Evolutionary conservation across 139 green algal species (phyloP).

Genomic region (Yamagishiella unicocca): DNA sequence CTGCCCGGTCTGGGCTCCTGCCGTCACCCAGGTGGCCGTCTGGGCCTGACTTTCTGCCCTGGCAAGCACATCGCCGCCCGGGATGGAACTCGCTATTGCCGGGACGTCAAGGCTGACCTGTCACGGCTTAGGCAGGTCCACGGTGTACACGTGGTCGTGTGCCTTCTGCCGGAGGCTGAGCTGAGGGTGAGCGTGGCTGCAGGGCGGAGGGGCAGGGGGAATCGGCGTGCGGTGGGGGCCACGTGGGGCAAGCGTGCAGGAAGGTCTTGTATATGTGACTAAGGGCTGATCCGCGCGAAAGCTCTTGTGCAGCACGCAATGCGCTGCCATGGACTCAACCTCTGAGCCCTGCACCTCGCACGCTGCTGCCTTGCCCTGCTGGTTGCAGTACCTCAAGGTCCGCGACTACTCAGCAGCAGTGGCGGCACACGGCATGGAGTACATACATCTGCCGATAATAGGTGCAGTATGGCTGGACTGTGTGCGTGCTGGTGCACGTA

Average conservation of each 20-base stretch:
- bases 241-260: too few species aligned
- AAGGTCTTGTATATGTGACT: too few species aligned
- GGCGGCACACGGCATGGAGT: constrained; percentile 14
- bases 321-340: not conserved
- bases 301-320: too few species aligned
- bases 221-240: too few species aligned
- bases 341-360: not conserved
- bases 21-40: constrained; percentile 18
- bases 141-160: constrained; percentile 8
- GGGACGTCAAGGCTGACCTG: constrained; percentile 41
- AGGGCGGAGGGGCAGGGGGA: too few species aligned
- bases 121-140: constrained; percentile 20
- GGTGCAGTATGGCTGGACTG: too few species aligned
- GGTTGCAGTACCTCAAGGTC: constrained; percentile 37
- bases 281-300: too few species aligned
- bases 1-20: too few species aligned
- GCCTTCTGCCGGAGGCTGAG: constrained; percentile 54
- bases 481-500: too few species aligned
- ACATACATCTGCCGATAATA: constrained; percentile 54
- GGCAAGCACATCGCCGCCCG: constrained; percentile 51
- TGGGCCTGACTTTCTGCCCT: constrained; percentile 55
- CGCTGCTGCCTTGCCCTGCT: not conserved
- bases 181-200: constrained; percentile 46
- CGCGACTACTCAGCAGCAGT: constrained; percentile 36
- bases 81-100: constrained; percentile 23